A percentile compares a stretch with the other conserved stretches of the same genome.
Evolutionary conservation across 768 basidiomycete genomes (phyloP).

Genomic region (Gymnopilus dilepis): DNA sequence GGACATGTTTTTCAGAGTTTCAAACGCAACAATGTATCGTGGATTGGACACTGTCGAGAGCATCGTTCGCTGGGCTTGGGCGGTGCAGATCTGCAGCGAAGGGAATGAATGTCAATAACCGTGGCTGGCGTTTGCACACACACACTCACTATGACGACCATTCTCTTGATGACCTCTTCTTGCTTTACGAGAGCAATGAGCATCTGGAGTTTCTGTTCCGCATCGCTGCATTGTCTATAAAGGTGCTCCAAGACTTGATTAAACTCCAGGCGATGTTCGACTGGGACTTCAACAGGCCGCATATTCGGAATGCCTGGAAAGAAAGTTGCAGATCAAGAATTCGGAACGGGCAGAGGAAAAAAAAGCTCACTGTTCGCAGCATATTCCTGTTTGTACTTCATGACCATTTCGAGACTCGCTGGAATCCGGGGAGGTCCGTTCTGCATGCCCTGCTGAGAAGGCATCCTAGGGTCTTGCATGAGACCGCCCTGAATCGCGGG

Average conservation of each 20-base stretch:
- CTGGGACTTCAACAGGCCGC: conserved; percentile 45
- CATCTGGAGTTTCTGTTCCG: conserved; percentile 57
- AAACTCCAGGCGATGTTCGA: conserved; percentile 61
- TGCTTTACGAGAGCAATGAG: conserved; percentile 50
- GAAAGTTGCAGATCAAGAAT: neutral
- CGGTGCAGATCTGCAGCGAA: conserved; percentile 46
- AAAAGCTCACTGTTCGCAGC: conserved; percentile 28
- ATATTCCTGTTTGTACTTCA: conserved; percentile 42
- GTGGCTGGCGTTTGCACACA: neutral
- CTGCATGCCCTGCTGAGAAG: conserved; percentile 9
- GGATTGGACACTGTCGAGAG: conserved; percentile 41
- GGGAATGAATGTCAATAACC: conserved; percentile 14
- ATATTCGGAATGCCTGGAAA: conserved; percentile 41
- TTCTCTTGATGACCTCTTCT: conserved; percentile 52
- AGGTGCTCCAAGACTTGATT: conserved; percentile 54
- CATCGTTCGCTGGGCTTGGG: conserved; percentile 48
- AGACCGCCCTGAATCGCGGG: conserved; percentile 12
- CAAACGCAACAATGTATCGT: conserved; percentile 45
- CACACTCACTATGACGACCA: conserved; percentile 59
- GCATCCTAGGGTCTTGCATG: conserved; percentile 9
- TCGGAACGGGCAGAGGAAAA: neutral
- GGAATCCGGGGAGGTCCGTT: neutral
- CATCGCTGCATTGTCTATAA: conserved; percentile 46
- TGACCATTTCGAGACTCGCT: conserved; percentile 19
- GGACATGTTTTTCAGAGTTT: conserved; percentile 49